Evolutionary conservation across 257 asterid genomes (phyloP).

Genomic region (Plectranthus barbatus): DNA sequence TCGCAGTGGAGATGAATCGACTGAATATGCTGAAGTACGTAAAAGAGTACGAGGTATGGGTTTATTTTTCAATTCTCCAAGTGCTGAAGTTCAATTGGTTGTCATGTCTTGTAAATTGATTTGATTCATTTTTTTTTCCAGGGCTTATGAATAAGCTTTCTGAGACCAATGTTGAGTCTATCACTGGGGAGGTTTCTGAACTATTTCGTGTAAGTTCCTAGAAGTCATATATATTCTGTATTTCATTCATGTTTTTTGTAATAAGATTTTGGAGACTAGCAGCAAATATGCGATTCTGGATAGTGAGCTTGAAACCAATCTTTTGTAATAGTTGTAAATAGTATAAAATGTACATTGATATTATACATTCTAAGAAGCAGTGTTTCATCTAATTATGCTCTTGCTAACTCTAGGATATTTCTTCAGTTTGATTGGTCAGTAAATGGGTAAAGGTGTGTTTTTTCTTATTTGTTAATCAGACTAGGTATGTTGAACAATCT

Average conservation of each 20-base stretch:
- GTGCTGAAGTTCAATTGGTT: constrained; percentile 3
- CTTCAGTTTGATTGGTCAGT: not conserved
- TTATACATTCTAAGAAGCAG: not conserved
- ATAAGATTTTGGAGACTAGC: not conserved
- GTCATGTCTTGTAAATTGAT: constrained; percentile 7
- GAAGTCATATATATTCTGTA: not conserved
- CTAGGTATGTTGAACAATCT: not conserved
- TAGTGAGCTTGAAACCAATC: not conserved
- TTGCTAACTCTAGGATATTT: not conserved
- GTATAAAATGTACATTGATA: not conserved
- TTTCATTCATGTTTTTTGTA: constrained; percentile 1
- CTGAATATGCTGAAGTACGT: constrained; percentile 62
- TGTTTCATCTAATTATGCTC: not conserved
- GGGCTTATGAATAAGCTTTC: constrained; percentile 84
- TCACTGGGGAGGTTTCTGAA: constrained; percentile 53
- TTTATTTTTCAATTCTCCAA: constrained; percentile 1
- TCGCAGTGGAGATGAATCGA: constrained; percentile 43
- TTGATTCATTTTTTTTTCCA: constrained; percentile 24
- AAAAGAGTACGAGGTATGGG: constrained; percentile 61
- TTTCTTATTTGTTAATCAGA: not conserved
- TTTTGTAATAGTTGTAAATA: not conserved
- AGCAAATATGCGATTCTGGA: not conserved
- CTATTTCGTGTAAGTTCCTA: constrained; percentile 40
- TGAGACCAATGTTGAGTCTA: constrained; percentile 74
- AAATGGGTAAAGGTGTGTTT: not conserved